Evolutionary conservation across 768 basidiomycete species (phyloP).

Genomic region (Amanita subjunquillea): DNA sequence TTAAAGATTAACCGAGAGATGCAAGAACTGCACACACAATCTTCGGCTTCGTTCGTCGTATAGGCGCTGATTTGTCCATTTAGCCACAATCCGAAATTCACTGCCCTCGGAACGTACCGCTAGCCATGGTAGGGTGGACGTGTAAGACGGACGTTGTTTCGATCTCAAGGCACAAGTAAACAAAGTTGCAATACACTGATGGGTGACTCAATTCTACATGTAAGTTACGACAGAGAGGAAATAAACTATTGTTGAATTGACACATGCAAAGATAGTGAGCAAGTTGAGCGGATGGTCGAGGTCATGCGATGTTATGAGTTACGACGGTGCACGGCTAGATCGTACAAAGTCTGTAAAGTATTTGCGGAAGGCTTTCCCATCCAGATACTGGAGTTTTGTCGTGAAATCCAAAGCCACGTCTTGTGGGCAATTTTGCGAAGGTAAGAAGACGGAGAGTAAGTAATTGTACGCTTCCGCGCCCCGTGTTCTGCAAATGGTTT

Average conservation of each 20-base stretch:
- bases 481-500: conserved; percentile 65
- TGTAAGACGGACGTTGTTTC: neutral
- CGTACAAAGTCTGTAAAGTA: conserved; percentile 82
- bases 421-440: conserved; percentile 80
- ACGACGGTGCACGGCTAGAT: conserved; percentile 55
- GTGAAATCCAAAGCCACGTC: conserved; percentile 72
- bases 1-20: conserved; percentile 3
- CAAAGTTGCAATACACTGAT: neutral
- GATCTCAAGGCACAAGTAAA: conserved; percentile 1
- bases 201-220: neutral
- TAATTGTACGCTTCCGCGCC: conserved; percentile 78
- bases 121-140: conserved; percentile 8
- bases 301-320: conserved; percentile 35
- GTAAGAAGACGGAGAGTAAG: conserved; percentile 71
- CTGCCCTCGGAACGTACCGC: conserved; percentile 7
- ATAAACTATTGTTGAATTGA: conserved; percentile 1
- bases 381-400: conserved; percentile 62
- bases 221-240: neutral
- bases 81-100: neutral
- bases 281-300: neutral
- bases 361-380: conserved; percentile 71
- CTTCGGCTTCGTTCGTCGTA: conserved; percentile 3
- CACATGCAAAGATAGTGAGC: neutral
- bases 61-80: neutral
- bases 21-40: conserved; percentile 7